A percentile compares a stretch with the other conserved stretches of the same genome.
phyloP scores from a whole-genome alignment of 306 rosid species.

The Prunus padus region DNA sequence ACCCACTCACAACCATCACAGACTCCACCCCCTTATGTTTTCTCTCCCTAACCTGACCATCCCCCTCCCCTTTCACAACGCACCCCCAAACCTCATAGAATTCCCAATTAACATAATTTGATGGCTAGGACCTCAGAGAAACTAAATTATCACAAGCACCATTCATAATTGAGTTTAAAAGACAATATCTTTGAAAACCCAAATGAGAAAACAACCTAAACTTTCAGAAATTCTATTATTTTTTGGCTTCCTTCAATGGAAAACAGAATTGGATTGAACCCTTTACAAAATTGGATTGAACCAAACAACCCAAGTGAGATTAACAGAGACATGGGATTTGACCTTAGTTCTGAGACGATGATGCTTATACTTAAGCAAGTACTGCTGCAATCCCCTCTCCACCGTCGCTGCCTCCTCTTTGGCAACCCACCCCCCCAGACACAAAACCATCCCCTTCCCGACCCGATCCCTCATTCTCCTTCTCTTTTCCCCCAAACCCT shows the following conservation, averaged over 20 bases:
- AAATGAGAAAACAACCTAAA: neutral
- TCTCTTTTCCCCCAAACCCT: too few species aligned
- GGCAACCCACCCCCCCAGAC: too few species aligned
- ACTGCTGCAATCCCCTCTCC: constrained; percentile 68
- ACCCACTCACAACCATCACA: too few species aligned
- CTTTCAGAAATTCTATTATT: neutral
- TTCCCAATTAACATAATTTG: neutral
- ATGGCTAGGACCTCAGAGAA: neutral
- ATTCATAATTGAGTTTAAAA: neutral
- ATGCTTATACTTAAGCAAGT: constrained; percentile 61
- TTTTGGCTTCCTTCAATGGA: neutral
- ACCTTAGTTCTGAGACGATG: constrained; percentile 91
- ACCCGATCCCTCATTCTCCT: too few species aligned
- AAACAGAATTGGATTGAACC: neutral
- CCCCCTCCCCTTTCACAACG: too few species aligned
- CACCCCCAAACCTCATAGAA: too few species aligned
- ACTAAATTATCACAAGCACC: neutral
- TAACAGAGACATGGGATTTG: neutral
- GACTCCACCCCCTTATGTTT: too few species aligned
- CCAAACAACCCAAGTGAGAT: neutral
- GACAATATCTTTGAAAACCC: constrained; percentile 10
- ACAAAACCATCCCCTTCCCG: too few species aligned
- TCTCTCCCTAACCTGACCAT: too few species aligned
- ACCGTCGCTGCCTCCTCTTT: too few species aligned
- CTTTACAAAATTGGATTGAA: neutral